Percentiles rank a stretch among this genome's conserved stretches.
phyloP scores from a whole-genome alignment of 768 basidiomycete genomes.

The Chiua virens region DNA sequence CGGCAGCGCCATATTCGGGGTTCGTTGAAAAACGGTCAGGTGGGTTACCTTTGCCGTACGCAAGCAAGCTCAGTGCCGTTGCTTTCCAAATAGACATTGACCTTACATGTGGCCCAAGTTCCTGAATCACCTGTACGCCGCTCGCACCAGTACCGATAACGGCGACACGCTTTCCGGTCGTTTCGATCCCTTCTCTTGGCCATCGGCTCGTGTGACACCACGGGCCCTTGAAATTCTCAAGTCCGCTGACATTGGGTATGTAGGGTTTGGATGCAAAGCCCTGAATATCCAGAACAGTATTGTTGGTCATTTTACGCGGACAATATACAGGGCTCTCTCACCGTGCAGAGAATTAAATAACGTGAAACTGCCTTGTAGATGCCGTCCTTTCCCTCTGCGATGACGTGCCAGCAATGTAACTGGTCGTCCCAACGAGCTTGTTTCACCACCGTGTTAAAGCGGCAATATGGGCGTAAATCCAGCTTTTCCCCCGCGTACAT shows the following conservation, averaged over 20 bases:
- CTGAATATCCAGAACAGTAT: slow-evolving; percentile 1
- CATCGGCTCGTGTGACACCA: slow-evolving; percentile 8
- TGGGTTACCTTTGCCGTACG: slow-evolving; percentile 2
- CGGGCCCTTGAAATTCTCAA: slow-evolving; percentile 6
- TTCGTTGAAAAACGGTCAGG: slow-evolving; percentile 15
- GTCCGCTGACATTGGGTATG: slow-evolving; percentile 11
- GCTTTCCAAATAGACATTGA: background rate
- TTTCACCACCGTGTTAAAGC: too few species aligned
- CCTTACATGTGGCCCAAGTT: slow-evolving; percentile 14
- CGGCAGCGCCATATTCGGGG: slow-evolving; percentile 12
- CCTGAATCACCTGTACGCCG: too few species aligned
- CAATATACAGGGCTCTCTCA: background rate
- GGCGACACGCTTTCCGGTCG: slow-evolving; percentile 5
- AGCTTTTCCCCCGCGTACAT: slow-evolving; percentile 7
- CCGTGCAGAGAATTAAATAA: slow-evolving; percentile 8
- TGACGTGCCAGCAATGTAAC: slow-evolving; percentile 12
- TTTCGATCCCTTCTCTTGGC: slow-evolving; percentile 10
- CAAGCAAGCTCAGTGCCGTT: background rate
- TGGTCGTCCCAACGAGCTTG: slow-evolving; percentile 14
- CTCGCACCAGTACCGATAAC: slow-evolving; percentile 17
- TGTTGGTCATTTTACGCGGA: background rate
- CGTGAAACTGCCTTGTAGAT: background rate
- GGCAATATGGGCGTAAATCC: slow-evolving; percentile 10
- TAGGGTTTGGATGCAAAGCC: slow-evolving; percentile 9
- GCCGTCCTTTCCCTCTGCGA: slow-evolving; percentile 2